Evolutionary conservation across 257 asterid species (phyloP), one percentile per base, ranked within the genome.

Genomic region (Prunella vulgaris): DNA sequence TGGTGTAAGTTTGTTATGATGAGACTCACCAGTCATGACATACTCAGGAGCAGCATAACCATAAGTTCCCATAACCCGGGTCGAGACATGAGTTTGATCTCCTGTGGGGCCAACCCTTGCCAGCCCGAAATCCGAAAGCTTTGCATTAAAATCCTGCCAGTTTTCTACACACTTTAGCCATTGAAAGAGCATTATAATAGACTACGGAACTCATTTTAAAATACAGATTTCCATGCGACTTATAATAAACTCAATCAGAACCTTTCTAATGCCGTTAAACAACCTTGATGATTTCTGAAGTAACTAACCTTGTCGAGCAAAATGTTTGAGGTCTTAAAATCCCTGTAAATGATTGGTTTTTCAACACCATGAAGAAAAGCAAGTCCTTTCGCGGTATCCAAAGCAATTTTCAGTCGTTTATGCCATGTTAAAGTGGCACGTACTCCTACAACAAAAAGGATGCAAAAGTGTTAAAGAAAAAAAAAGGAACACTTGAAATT

Each of bases 21-120:
- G 46, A 71, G 54, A 80, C 95, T 87, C 78, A 94, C 99, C 97
- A 2, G 97, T 93, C 99, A 90, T 90, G 77, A 93, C 86, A 74
- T 93, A 93, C 80, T 93, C 98, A 0, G 98, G 98, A 74, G 98
- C 97, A 48, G 98, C 97, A 76, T 93, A 93, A 30, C 98, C 97
- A 20, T 88, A 88, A 44, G 98, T 93, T 61, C 98, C 98, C 97
- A 90, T 85, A 20, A 93, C 92, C 15, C 96, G 86, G 57, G 97
- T 88, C 15, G 97, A 87, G 42, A 90, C 98, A 52, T 93, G 98
- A 24, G 96, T 90, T 83, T 90, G 89, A 83, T 88, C 96, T 60
- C 96, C 98, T 28, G 86, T 83, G 7, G 97, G 98, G 49, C 98
- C 98, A 33, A 84, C 87, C 77, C 87, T 84, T 17, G 97, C 97